phyloP scores from a whole-genome alignment of 202 grass and related monocot genomes.

The Schoenoplectus tabernaemontani region DNA sequence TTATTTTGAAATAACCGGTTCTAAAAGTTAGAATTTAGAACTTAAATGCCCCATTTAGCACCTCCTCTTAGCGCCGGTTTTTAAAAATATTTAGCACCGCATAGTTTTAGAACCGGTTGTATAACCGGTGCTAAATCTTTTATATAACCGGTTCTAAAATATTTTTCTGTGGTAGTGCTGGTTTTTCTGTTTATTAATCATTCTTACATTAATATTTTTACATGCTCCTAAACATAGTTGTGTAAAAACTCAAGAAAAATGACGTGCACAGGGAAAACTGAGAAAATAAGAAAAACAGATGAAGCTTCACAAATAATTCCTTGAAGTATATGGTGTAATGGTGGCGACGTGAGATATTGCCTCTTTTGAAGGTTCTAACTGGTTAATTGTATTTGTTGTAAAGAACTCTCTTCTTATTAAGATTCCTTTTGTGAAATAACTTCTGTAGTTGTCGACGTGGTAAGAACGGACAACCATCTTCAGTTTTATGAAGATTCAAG shows the following conservation, averaged over 20 bases:
- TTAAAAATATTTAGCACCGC: too few relatives aligned
- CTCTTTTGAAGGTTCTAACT: background rate
- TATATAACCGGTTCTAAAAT: too few relatives aligned
- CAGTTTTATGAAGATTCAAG: constrained; percentile 91
- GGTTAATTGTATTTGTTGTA: background rate
- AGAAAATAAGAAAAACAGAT: too few relatives aligned
- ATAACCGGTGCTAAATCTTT: too few relatives aligned
- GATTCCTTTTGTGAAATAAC: constrained; percentile 16
- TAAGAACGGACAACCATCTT: constrained; percentile 90
- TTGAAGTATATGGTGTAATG: background rate
- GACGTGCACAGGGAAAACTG: background rate
- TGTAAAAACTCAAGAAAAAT: background rate
- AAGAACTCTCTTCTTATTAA: background rate
- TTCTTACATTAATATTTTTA: background rate
- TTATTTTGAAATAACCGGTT: too few relatives aligned
- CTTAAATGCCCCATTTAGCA: too few relatives aligned
- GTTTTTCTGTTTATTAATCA: background rate
- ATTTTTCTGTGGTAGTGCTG: too few relatives aligned
- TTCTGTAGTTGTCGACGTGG: constrained; percentile 90
- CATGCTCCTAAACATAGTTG: background rate
- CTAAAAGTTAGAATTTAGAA: too few relatives aligned
- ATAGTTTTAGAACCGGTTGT: too few relatives aligned
- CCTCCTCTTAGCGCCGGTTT: too few relatives aligned
- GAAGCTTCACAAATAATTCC: background rate
- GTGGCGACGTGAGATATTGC: background rate